Evolutionary conservation across 2,329 filamentous ascomycete genomes (phyloP).

Genomic region (Metarhizium robertsii): DNA sequence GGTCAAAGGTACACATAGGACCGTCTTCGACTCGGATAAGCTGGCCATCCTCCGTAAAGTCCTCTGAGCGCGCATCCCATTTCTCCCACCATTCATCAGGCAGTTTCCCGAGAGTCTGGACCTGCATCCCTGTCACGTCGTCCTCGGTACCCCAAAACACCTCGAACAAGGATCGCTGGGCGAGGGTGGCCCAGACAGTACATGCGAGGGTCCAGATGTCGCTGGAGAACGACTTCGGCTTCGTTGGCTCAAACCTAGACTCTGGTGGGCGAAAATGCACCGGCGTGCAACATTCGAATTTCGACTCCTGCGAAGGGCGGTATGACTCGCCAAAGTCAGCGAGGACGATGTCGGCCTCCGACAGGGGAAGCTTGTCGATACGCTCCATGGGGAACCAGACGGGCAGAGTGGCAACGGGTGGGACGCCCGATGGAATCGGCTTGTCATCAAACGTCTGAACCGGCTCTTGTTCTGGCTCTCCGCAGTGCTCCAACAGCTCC

Average conservation of each 20-base stretch:
- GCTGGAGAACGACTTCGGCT: slow-evolving; percentile 11
- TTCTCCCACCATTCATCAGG: neutral
- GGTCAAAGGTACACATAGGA: neutral
- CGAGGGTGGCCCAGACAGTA: slow-evolving; percentile 10
- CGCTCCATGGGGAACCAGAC: slow-evolving; percentile 13
- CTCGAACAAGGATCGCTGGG: slow-evolving; percentile 12
- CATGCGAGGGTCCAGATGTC: neutral
- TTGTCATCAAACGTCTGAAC: slow-evolving; percentile 7
- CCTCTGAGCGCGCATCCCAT: neutral
- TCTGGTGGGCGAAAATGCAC: slow-evolving; percentile 13
- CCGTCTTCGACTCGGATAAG: neutral
- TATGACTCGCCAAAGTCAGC: slow-evolving; percentile 15
- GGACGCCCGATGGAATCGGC: slow-evolving; percentile 12
- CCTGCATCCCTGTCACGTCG: neutral
- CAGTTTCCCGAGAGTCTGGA: neutral
- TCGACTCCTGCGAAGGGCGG: slow-evolving; percentile 8
- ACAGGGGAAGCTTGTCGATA: neutral
- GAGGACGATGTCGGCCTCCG: slow-evolving; percentile 4
- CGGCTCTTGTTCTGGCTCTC: neutral
- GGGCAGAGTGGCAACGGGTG: slow-evolving; percentile 11
- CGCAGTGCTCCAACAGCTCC: neutral
- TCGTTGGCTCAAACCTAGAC: slow-evolving; percentile 11
- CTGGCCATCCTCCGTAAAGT: neutral
- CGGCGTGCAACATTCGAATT: slow-evolving; percentile 12
- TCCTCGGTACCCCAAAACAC: neutral